Percentiles rank a stretch among this genome's conserved stretches.
Conservation (phyloP, 306 rosid genomes). For the Medicago ruthenica region DNA sequence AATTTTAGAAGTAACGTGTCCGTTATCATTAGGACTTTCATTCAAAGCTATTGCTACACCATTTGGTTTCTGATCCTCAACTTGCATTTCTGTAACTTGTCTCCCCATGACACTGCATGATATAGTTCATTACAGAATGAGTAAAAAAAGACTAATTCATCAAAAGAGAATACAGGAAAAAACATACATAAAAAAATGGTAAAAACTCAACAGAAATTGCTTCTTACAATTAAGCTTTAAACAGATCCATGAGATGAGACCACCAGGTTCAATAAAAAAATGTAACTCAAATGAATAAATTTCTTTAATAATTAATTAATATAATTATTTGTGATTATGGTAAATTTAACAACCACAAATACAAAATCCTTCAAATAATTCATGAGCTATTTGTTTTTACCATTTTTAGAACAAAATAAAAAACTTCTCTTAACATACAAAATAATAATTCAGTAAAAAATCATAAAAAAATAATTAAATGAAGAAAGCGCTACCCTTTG, state of each 20-base stretch:
- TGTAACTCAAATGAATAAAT: neutral
- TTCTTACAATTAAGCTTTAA: conserved; percentile 17
- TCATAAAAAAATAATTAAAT: neutral
- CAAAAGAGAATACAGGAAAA: neutral
- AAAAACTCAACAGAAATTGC: neutral
- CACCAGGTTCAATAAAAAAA: conserved; percentile 1
- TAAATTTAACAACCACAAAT: conserved; percentile 14
- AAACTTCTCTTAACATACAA: neutral
- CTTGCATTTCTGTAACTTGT: conserved; percentile 62
- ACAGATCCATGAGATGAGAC: conserved; percentile 42
- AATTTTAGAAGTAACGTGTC: conserved; percentile 51
- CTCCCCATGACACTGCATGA: conserved; percentile 88
- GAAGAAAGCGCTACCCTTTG: neutral
- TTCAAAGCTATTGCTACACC: conserved; percentile 43
- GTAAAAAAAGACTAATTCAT: conserved; percentile 26
- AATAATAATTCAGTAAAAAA: neutral
- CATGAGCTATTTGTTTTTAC: neutral
- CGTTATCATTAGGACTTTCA: conserved; percentile 56
- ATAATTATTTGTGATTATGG: neutral
- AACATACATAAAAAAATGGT: conserved; percentile 18
- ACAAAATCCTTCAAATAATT: neutral
- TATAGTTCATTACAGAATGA: conserved; percentile 24
- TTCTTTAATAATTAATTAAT: neutral
- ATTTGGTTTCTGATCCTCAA: conserved; percentile 61
- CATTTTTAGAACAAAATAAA: too few relatives aligned